phyloP scores from a whole-genome alignment of 2,329 filamentous ascomycete genomes.

The Stemphylium vesicarium region DNA sequence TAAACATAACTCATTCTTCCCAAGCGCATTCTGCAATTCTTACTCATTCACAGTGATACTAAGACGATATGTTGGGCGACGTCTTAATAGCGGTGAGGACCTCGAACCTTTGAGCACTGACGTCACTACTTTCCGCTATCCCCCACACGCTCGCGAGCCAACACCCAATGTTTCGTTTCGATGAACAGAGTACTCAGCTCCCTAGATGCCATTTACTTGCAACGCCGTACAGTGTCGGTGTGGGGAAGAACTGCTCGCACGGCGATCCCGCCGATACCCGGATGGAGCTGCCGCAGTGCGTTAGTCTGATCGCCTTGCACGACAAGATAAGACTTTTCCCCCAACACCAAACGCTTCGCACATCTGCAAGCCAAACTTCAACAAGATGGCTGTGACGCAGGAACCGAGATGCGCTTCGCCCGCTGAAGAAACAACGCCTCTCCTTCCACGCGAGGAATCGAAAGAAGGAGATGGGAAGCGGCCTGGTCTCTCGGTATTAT shows the following conservation, averaged over 20 bases:
- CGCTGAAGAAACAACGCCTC: conserved; percentile 23
- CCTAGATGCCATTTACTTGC: too few relatives aligned
- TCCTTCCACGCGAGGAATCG: conserved; percentile 18
- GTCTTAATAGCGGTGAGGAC: too few relatives aligned
- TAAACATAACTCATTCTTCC: too few relatives aligned
- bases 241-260: neutral
- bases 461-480: conserved; percentile 17
- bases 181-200: too few relatives aligned
- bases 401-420: neutral
- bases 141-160: too few relatives aligned
- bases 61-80: too few relatives aligned
- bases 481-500: conserved; percentile 24
- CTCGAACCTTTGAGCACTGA: too few relatives aligned
- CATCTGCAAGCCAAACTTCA: neutral
- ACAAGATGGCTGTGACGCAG: conserved; percentile 12
- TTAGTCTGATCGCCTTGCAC: neutral
- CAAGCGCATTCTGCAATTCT: too few relatives aligned
- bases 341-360: neutral
- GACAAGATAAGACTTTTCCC: conserved; percentile 7
- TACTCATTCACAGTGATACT: too few relatives aligned
- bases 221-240: neutral
- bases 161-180: too few relatives aligned
- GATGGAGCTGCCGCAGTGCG: conserved; percentile 3
- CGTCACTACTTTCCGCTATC: too few relatives aligned
- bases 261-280: conserved; percentile 15